These are phyloP conservation scores for Naematelia encephala DNA, from an alignment of 768 basidiomycete species.

Conservation along the genomic window DNA sequence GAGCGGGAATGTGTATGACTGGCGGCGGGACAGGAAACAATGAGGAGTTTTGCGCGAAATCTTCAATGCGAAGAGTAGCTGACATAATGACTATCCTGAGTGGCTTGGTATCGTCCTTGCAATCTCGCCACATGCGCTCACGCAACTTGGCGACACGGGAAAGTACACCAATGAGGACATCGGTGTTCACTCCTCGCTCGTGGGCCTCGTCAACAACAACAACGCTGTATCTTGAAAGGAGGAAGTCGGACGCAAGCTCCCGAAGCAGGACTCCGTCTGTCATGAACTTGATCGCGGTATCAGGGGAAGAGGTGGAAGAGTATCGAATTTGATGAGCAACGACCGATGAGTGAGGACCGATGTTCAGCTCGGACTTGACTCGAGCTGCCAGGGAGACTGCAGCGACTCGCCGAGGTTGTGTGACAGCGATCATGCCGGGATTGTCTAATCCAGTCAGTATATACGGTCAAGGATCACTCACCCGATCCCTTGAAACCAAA, in stretches of 20 bases:
- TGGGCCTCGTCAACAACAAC: conserved; percentile 98
- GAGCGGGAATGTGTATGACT: conserved; percentile 78
- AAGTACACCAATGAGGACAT: conserved; percentile 93
- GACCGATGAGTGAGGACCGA: conserved; percentile 62
- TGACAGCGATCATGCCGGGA: conserved; percentile 96
- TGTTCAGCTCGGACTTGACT: conserved; percentile 85
- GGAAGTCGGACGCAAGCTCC: conserved; percentile 85
- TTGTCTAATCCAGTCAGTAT: conserved; percentile 62
- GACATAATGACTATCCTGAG: conserved; percentile 97
- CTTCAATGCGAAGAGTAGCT: conserved; percentile 87
- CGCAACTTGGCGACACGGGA: conserved; percentile 86
- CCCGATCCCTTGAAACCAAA: conserved; percentile 81
- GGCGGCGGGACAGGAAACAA: conserved; percentile 85
- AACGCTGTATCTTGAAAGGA: conserved; percentile 89
- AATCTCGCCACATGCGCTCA: conserved; percentile 78
- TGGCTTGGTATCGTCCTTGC: conserved; percentile 64
- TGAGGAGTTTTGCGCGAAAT: conserved; percentile 80
- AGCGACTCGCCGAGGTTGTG: conserved; percentile 94
- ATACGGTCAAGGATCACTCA: conserved; percentile 49
- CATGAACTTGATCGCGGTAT: conserved; percentile 98
- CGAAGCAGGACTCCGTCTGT: conserved; percentile 95
- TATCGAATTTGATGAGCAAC: conserved; percentile 98
- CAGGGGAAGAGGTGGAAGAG: conserved; percentile 83
- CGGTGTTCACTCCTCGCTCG: conserved; percentile 96
- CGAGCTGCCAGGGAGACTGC: conserved; percentile 94